Conservation (phyloP, 2,329 filamentous ascomycete species). For the Neoascochyta sp. region DNA sequence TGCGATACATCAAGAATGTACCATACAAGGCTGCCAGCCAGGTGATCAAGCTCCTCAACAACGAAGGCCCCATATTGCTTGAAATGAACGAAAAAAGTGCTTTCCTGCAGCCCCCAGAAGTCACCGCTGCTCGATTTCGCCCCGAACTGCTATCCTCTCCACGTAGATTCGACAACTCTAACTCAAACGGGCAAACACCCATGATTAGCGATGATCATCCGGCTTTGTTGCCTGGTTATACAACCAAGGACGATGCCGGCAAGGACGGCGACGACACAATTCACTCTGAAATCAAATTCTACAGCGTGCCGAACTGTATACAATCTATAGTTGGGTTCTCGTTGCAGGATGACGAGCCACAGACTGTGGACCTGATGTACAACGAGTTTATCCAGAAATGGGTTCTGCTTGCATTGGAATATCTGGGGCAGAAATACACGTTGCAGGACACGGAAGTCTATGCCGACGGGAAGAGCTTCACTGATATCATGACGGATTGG, state of each 20-base stretch:
- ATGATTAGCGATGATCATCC: slow-evolving; percentile 5
- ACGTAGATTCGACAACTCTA: not conserved
- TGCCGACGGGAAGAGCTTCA: slow-evolving; percentile 53
- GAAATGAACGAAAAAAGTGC: slow-evolving; percentile 27
- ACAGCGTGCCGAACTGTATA: slow-evolving; percentile 78
- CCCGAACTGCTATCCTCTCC: slow-evolving; percentile 1
- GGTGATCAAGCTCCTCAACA: slow-evolving; percentile 59
- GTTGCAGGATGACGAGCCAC: slow-evolving; percentile 48
- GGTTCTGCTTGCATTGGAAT: slow-evolving; percentile 70
- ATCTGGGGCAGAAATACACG: slow-evolving; percentile 50
- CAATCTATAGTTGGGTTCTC: slow-evolving; percentile 66
- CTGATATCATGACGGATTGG: slow-evolving; percentile 58
- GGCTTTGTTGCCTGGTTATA: slow-evolving; percentile 71
- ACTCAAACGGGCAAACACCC: slow-evolving; percentile 7
- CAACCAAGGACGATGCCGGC: slow-evolving; percentile 79
- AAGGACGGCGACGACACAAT: slow-evolving; percentile 85
- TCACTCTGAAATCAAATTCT: slow-evolving; percentile 71
- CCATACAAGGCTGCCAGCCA: slow-evolving; percentile 71
- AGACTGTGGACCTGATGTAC: slow-evolving; percentile 82
- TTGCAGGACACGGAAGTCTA: slow-evolving; percentile 51
- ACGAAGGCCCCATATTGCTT: slow-evolving; percentile 51
- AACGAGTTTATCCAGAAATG: slow-evolving; percentile 86
- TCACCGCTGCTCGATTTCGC: slow-evolving; percentile 32
- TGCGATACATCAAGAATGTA: slow-evolving; percentile 74
- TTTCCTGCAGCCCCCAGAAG: slow-evolving; percentile 46